Conservation (phyloP, 768 basidiomycete species). For the Crucibulum laeve region DNA sequence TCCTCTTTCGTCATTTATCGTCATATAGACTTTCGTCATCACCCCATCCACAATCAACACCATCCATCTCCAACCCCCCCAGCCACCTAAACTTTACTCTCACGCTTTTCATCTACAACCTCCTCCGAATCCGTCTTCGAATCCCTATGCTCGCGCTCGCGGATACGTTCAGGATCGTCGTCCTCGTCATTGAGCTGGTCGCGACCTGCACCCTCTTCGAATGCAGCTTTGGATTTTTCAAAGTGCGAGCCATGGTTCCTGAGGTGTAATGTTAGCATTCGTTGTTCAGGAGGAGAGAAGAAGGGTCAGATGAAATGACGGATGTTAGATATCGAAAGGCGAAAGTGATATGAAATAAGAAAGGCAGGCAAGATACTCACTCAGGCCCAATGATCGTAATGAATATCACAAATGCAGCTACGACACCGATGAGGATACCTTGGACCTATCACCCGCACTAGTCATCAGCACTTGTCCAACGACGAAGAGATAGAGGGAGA, state of each 20-base stretch:
- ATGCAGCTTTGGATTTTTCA: conserved; percentile 76
- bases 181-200: conserved; percentile 34
- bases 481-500: neutral
- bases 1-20: too few species aligned
- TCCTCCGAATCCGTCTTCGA: neutral
- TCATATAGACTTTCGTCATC: too few species aligned
- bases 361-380: conserved; percentile 31
- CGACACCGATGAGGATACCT: conserved; percentile 83
- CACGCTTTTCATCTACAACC: too few species aligned
- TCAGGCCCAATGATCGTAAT: conserved; percentile 76
- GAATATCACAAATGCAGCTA: conserved; percentile 73
- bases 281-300: neutral
- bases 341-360: neutral
- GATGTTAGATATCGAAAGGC: neutral
- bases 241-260: conserved; percentile 79
- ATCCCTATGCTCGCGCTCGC: neutral
- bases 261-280: neutral
- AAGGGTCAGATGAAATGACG: too few species aligned
- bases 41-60: too few species aligned
- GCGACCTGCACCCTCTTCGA: conserved; percentile 66
- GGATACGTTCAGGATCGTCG: too few species aligned
- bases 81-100: too few species aligned
- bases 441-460: conserved; percentile 43
- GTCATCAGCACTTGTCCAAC: conserved; percentile 13
- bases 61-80: too few species aligned